These are phyloP conservation scores for Cardiospermum halicacabum DNA, from an alignment of 345 rosid genomes.

Conservation along the genomic window DNA sequence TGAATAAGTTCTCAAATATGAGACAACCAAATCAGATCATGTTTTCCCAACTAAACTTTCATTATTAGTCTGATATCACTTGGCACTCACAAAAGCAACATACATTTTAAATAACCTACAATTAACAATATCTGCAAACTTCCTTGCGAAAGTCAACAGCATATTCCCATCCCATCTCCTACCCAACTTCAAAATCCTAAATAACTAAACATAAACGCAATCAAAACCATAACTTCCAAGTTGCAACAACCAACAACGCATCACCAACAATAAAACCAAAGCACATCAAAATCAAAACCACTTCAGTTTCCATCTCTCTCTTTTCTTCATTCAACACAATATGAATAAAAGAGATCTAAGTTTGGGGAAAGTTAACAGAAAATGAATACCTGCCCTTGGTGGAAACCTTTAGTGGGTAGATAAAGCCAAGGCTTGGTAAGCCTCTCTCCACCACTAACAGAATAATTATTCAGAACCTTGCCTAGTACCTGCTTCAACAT, in stretches of 20 bases:
- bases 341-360: too few relatives aligned
- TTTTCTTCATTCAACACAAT: too few relatives aligned
- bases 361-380: too few relatives aligned
- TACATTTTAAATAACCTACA: not conserved
- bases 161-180: not conserved
- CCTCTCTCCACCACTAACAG: constrained; percentile 28
- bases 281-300: not conserved
- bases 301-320: not conserved
- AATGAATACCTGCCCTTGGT: constrained; percentile 43
- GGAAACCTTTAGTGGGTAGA: constrained; percentile 29
- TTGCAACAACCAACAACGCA: not conserved
- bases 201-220: not conserved
- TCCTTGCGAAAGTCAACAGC: too few relatives aligned
- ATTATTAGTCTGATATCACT: not conserved
- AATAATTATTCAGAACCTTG: constrained; percentile 25
- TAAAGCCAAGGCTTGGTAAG: constrained; percentile 32
- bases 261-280: not conserved
- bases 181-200: not conserved
- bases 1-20: not conserved
- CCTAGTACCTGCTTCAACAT: constrained; percentile 52
- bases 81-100: not conserved
- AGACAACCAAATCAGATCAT: not conserved
- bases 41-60: not conserved
- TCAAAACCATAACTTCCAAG: not conserved
- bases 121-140: not conserved